A percentile compares a stretch with the other conserved stretches of the same genome.
phyloP scores from a whole-genome alignment of 768 basidiomycete genomes.

The Erythrobasidium yunnanense region DNA sequence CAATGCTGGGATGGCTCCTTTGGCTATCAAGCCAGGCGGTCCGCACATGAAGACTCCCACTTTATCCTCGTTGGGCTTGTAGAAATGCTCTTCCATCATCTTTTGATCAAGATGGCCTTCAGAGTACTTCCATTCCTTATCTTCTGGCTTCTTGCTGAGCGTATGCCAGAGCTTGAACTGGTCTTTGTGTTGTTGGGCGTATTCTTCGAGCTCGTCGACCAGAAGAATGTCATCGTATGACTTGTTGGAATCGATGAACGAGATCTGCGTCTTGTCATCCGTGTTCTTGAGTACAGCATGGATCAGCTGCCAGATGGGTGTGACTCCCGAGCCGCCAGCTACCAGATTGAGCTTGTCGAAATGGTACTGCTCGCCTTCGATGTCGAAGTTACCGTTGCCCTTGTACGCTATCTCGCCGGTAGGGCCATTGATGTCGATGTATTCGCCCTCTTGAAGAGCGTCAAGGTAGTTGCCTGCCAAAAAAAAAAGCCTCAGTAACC shows the following conservation, averaged over 20 bases:
- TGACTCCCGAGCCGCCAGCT: slow-evolving; percentile 6
- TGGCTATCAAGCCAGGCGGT: neutral
- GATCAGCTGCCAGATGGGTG: slow-evolving; percentile 1
- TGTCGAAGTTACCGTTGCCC: neutral
- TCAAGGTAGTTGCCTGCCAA: neutral
- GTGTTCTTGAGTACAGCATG: slow-evolving; percentile 5
- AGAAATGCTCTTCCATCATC: slow-evolving; percentile 3
- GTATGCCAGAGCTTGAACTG: neutral
- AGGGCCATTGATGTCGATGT: slow-evolving; percentile 13
- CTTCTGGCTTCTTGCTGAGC: neutral
- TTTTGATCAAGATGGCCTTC: neutral
- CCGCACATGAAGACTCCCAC: neutral
- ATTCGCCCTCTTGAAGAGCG: neutral
- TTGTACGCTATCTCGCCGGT: neutral
- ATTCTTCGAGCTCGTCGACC: neutral
- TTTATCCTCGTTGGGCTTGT: neutral
- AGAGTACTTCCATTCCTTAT: slow-evolving; percentile 5
- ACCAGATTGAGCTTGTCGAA: neutral
- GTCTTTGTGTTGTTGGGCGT: neutral
- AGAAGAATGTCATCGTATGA: neutral
- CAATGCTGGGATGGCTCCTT: neutral
- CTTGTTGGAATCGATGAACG: slow-evolving; percentile 1
- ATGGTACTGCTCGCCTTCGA: slow-evolving; percentile 1
- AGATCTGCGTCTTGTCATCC: slow-evolving; percentile 1
- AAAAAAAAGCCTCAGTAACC: neutral